phyloP scores from a whole-genome alignment of 23 red algal genomes.

The Gracilariopsis chorda region DNA sequence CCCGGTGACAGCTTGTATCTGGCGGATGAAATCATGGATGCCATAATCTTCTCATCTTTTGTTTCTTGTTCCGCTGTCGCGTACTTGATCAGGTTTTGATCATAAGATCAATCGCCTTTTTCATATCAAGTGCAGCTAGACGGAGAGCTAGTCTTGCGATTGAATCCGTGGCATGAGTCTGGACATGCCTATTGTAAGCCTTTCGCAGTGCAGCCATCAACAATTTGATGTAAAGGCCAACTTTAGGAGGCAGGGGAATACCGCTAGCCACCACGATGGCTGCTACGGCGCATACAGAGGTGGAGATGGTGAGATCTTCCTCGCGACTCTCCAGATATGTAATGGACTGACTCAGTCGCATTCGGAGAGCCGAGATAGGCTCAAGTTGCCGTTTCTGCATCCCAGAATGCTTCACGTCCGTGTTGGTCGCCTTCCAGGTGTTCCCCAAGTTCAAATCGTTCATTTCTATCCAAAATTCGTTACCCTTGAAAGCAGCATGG shows the following conservation, averaged over 20 bases:
- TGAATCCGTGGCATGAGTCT: slow-evolving; percentile 40
- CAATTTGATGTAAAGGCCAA: slow-evolving; percentile 76
- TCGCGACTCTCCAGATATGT: slow-evolving; percentile 31
- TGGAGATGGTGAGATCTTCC: slow-evolving; percentile 8
- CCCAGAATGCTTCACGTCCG: not conserved
- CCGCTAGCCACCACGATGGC: slow-evolving; percentile 36
- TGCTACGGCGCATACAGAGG: slow-evolving; percentile 48
- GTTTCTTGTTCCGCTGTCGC: slow-evolving; percentile 41
- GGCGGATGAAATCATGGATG: not conserved
- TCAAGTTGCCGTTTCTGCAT: slow-evolving; percentile 49
- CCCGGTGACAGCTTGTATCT: not conserved
- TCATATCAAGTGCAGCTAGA: slow-evolving; percentile 32
- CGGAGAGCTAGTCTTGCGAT: slow-evolving; percentile 45
- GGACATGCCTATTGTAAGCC: slow-evolving; percentile 35
- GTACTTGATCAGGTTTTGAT: slow-evolving; percentile 92
- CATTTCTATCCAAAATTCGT: slow-evolving; percentile 12
- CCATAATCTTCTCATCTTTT: slow-evolving; percentile 9
- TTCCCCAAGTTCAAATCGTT: slow-evolving; percentile 25
- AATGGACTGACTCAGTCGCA: slow-evolving; percentile 67
- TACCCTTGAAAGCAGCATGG: slow-evolving; percentile 3
- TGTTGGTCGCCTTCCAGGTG: slow-evolving; percentile 16
- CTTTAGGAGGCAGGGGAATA: slow-evolving; percentile 45
- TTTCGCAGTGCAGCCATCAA: slow-evolving; percentile 50
- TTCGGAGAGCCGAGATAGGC: slow-evolving; percentile 41
- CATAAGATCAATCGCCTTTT: slow-evolving; percentile 56